Evolutionary conservation across 2,329 filamentous ascomycete genomes (phyloP).

Genomic region (Arachnomyces sp.): DNA sequence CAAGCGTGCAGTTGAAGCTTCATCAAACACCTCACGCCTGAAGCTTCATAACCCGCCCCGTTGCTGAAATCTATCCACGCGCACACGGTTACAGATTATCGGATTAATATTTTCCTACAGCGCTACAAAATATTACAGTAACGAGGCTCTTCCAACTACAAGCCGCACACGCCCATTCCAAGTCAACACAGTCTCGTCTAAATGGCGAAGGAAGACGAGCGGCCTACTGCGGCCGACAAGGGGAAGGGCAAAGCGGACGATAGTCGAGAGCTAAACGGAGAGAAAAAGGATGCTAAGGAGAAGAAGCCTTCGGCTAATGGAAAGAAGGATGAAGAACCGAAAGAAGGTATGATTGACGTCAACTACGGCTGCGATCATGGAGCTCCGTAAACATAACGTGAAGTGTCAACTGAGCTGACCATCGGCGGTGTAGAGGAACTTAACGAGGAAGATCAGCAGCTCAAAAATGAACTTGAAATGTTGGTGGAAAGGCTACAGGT

Average conservation of each 20-base stretch:
- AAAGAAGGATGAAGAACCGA: slow-evolving; percentile 66
- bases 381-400: not conserved
- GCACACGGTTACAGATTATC: slow-evolving; percentile 4
- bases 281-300: slow-evolving; percentile 53
- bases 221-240: slow-evolving; percentile 79
- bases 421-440: slow-evolving; percentile 64
- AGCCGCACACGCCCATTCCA: not conserved
- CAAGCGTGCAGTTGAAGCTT: too few relatives aligned
- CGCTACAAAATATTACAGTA: not conserved
- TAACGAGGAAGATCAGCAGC: slow-evolving; percentile 94
- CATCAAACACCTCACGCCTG: slow-evolving; percentile 1
- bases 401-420: slow-evolving; percentile 24
- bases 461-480: slow-evolving; percentile 97
- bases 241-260: slow-evolving; percentile 87
- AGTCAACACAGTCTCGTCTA: slow-evolving; percentile 16
- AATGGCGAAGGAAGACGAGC: slow-evolving; percentile 93
- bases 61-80: slow-evolving; percentile 11
- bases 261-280: slow-evolving; percentile 53
- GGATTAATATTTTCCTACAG: slow-evolving; percentile 1
- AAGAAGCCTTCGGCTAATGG: slow-evolving; percentile 64
- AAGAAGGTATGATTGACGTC: slow-evolving; percentile 46
- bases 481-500: slow-evolving; percentile 91
- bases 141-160: too few relatives aligned
- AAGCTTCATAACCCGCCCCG: slow-evolving; percentile 1
- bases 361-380: slow-evolving; percentile 5